Evolutionary conservation across 129 eudicot genomes (phyloP).

Genomic region (Ambrosia trifida): DNA sequence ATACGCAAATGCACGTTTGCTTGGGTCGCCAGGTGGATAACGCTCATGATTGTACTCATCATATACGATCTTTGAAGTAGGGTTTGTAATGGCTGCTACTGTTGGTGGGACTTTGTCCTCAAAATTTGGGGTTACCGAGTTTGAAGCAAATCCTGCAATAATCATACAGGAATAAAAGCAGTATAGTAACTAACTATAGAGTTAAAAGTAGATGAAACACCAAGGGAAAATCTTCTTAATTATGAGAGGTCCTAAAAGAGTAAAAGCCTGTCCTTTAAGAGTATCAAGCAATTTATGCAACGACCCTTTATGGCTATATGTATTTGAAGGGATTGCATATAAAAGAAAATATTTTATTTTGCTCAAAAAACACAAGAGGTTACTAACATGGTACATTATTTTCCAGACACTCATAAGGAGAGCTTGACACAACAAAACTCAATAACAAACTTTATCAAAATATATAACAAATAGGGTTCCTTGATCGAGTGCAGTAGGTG

Average conservation of each 20-base stretch:
- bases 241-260: not conserved
- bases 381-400: not conserved
- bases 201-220: not conserved
- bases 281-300: not conserved
- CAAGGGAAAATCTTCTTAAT: too few species aligned
- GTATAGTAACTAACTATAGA: not conserved
- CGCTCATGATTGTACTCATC: conserved; percentile 60
- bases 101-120: conserved; percentile 49
- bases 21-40: conserved; percentile 68
- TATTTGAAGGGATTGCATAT: not conserved
- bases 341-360: too few species aligned
- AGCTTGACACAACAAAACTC: not conserved
- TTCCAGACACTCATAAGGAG: not conserved
- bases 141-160: conserved; percentile 50
- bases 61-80: conserved; percentile 54
- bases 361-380: not conserved
- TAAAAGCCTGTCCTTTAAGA: not conserved
- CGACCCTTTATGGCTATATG: not conserved
- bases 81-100: conserved; percentile 53
- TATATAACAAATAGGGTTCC: not conserved
- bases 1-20: conserved; percentile 66
- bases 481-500: too few species aligned
- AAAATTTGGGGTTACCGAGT: conserved; percentile 32
- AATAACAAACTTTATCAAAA: not conserved
- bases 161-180: not conserved